A percentile compares a stretch with the other conserved stretches of the same genome.
Evolutionary conservation across 2,329 filamentous ascomycete genomes (phyloP).

Genomic region (Exophiala viscosa): DNA sequence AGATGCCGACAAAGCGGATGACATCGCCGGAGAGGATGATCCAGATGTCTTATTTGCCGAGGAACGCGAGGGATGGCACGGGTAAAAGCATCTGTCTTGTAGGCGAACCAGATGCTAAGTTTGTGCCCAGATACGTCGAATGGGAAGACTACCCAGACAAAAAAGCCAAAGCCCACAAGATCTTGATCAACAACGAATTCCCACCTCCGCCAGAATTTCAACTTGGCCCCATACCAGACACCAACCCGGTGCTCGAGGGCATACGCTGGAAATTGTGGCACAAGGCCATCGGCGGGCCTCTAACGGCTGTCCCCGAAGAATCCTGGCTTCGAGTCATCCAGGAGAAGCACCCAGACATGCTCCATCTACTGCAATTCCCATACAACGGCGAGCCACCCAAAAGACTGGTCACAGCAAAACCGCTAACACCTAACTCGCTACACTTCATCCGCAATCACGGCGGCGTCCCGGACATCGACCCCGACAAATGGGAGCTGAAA

Average conservation of each 20-base stretch:
- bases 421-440: conserved; percentile 59
- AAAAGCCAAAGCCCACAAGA: conserved; percentile 56
- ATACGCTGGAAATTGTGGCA: conserved; percentile 59
- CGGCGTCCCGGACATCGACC: conserved; percentile 63
- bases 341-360: conserved; percentile 59
- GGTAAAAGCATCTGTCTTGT: conserved; percentile 31
- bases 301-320: conserved; percentile 52
- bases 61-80: conserved; percentile 47
- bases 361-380: conserved; percentile 60
- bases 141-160: conserved; percentile 69
- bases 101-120: conserved; percentile 1
- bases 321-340: conserved; percentile 55
- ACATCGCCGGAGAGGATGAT: conserved; percentile 41
- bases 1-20: conserved; percentile 12
- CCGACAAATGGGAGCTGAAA: conserved; percentile 51
- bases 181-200: conserved; percentile 54
- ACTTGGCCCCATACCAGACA: conserved; percentile 52
- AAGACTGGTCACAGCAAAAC: conserved; percentile 52
- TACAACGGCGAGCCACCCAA: conserved; percentile 63
- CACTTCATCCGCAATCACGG: conserved; percentile 71
- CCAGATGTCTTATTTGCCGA: conserved; percentile 39
- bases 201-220: conserved; percentile 53
- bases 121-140: conserved; percentile 54
- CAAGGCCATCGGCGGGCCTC: conserved; percentile 48
- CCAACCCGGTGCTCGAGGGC: conserved; percentile 57